Base-by-base conservation (phyloP, 2,329 filamentous ascomycete species). In the Fusarium nisikadoi region DNA sequence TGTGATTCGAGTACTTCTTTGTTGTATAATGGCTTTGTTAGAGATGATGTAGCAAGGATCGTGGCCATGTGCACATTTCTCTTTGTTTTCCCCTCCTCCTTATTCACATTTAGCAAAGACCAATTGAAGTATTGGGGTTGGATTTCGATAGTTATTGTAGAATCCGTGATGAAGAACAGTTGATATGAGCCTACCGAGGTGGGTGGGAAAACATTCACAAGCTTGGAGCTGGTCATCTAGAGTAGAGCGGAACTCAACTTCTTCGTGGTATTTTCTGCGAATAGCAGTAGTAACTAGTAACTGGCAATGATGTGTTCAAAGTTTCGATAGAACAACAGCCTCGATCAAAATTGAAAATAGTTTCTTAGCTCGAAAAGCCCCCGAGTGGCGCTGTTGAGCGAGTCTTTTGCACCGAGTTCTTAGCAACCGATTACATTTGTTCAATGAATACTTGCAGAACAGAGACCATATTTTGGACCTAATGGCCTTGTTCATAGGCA, bases 271-370 rank as follows among this genome's bases (percentile, higher is more conserved):
- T 6, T 6, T 31, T 5, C 27, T 47, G 20, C 27, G 7, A 47
- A 31, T 0, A n/a, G 27, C 3, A n/a, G 27, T 17, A 20, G 13
- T 10, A 16, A 46, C 13, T 4, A 12, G 14, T 2, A 17, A n/a
- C 14, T 4, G 17, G 5, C 1, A 5, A 31, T 12, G 3, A 6
- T 17, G 4, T 9, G 8, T 25, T 23, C 16, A 19, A 10, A 23
- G 11, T 4, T 49, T 0, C 0, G 2, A 23, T 33, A 3, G 27
- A 9, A 23, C 8, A 2, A 23, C 8, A 2, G 8, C 16, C 2
- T 33, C 7, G 27, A 12, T 3, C 8, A 4, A 47, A 31, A 20
- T 6, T 3, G 10, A 31, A 17, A 9, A 49, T 20, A 17, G 17
- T 9, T 17, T 3, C 7, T 31, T 33, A 6, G 23, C 33, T 19